phyloP scores from a whole-genome alignment of 2,329 filamentous ascomycete genomes.

The Trichophyton rubrum region DNA sequence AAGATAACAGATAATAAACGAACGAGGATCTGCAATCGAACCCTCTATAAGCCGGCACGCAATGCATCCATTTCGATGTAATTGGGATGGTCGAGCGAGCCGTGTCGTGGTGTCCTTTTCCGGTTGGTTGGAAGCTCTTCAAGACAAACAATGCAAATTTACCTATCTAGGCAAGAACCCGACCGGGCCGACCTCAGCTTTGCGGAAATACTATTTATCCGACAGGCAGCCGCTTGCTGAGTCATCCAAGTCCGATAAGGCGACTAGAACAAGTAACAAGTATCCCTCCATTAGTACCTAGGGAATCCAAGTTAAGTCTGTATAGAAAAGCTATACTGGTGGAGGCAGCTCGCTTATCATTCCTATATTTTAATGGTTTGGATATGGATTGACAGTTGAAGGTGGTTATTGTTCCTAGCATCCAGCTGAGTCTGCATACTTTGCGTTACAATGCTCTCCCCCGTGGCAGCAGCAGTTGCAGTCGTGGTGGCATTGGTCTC shows the following conservation, averaged over 20 bases:
- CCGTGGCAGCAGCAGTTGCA: constrained; percentile 23
- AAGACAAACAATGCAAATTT: background rate
- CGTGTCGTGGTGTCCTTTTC: background rate
- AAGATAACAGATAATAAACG: background rate
- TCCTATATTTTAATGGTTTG: background rate
- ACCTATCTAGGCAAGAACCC: too few relatives aligned
- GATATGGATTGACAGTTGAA: background rate
- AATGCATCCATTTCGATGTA: background rate
- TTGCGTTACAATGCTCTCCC: constrained; percentile 12
- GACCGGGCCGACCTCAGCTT: too few relatives aligned
- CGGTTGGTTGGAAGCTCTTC: background rate
- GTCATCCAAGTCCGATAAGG: background rate
- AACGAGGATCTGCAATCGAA: background rate
- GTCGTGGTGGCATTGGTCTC: constrained; percentile 23
- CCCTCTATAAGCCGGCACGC: background rate
- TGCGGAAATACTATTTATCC: background rate
- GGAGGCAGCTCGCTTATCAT: background rate
- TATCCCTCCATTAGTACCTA: too few relatives aligned
- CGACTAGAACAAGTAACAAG: too few relatives aligned
- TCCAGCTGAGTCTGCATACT: background rate
- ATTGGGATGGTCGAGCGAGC: background rate
- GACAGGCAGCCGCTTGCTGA: background rate
- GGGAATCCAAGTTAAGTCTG: too few relatives aligned
- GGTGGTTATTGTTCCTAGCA: background rate
- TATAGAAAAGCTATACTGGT: background rate